Conservation (phyloP, 1,284 basidiomycete genomes). For the Sanghuangporus baumii region DNA sequence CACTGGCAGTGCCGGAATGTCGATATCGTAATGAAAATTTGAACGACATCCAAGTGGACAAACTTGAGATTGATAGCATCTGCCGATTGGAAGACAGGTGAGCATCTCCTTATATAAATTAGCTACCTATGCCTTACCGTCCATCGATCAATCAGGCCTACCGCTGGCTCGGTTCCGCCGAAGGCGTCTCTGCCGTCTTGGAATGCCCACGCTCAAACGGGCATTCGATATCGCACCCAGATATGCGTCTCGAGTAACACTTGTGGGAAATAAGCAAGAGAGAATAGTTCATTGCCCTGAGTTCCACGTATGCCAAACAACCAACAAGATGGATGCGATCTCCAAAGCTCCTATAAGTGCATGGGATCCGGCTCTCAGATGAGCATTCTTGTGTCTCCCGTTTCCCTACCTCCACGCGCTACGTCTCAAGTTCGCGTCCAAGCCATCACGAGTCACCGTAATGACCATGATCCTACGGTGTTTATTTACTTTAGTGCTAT, state of each 20-base stretch:
- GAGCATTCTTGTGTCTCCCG: background rate
- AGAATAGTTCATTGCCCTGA: constrained; percentile 19
- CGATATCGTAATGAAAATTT: too few species aligned
- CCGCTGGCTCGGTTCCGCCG: background rate
- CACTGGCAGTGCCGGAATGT: too few species aligned
- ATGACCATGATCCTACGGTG: too few species aligned
- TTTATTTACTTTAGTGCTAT: constrained; percentile 32
- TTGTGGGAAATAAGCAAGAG: background rate
- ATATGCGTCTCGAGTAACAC: background rate
- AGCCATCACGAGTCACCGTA: too few species aligned
- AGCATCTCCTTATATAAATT: too few species aligned
- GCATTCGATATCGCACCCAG: background rate
- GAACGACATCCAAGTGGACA: too few species aligned
- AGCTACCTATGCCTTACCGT: too few species aligned
- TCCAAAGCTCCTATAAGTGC: background rate
- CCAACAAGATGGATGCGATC: background rate
- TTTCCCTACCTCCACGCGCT: background rate
- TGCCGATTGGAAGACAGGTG: too few species aligned
- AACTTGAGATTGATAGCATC: too few species aligned
- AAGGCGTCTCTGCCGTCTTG: background rate
- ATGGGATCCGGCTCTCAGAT: background rate
- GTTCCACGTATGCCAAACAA: background rate
- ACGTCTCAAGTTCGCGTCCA: background rate
- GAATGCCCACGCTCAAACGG: background rate
- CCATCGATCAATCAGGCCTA: background rate